A percentile compares a stretch with the other conserved stretches of the same genome.
Evolutionary conservation across 495 filamentous ascomycete genomes (phyloP).

Genomic region (Ramalina peruviana): DNA sequence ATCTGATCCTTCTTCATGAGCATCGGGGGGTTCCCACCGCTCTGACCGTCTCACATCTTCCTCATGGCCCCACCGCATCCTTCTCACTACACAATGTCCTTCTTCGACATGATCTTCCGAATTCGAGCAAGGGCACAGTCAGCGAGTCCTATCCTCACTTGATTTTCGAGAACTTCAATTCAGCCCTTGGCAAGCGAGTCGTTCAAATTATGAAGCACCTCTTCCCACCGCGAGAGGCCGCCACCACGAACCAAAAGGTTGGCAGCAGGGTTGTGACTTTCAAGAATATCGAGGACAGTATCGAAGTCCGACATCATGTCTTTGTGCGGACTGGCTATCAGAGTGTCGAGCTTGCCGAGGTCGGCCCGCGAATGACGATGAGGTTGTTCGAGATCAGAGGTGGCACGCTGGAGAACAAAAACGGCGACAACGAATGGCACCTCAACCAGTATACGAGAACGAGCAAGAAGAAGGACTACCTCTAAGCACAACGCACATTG

Average conservation of each 20-base stretch:
- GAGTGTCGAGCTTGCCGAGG: constrained; percentile 84
- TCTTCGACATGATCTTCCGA: constrained; percentile 83
- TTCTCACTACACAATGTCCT: constrained; percentile 93
- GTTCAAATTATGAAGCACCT: constrained; percentile 89
- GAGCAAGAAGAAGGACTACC: constrained; percentile 80
- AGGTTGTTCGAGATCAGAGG: constrained; percentile 83
- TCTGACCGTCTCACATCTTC: constrained; percentile 78
- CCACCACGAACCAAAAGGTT: constrained; percentile 47
- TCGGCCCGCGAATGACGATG: constrained; percentile 95
- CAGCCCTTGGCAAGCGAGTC: constrained; percentile 66
- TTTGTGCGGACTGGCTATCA: constrained; percentile 76
- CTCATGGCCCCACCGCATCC: constrained; percentile 82
- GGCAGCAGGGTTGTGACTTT: constrained; percentile 89
- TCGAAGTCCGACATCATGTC: constrained; percentile 74
- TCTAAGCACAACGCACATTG: constrained; percentile 32
- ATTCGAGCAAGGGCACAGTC: constrained; percentile 74
- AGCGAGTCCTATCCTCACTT: constrained; percentile 89
- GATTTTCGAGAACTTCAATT: constrained; percentile 88
- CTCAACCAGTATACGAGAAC: constrained; percentile 91
- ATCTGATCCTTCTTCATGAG: constrained; percentile 82
- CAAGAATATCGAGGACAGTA: constrained; percentile 85
- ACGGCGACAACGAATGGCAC: constrained; percentile 93
- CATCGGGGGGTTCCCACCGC: constrained; percentile 89
- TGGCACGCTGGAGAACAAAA: constrained; percentile 88
- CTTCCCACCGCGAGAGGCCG: constrained; percentile 76